A percentile compares a stretch with the other conserved stretches of the same genome.
These are phyloP conservation scores for Lentithecium fluviatile DNA, from an alignment of 495 filamentous ascomycete genomes.

Conservation along the genomic window DNA sequence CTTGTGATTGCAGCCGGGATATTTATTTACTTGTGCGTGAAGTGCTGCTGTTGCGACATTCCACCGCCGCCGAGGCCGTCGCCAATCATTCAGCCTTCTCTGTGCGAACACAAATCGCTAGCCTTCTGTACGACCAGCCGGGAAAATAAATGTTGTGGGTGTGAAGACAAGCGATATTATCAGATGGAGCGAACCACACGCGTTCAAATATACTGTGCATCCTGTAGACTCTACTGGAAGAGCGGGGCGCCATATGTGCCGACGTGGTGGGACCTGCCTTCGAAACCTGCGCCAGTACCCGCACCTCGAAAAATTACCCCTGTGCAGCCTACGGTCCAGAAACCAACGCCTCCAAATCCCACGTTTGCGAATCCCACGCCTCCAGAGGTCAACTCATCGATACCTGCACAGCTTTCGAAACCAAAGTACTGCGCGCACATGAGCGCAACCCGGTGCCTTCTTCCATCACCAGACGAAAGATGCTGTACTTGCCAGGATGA, in stretches of 20 bases:
- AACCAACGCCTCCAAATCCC: neutral
- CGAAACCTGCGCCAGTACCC: no score
- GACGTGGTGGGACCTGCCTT: no score
- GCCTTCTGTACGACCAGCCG: neutral
- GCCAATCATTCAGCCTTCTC: neutral
- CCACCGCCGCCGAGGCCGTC: neutral
- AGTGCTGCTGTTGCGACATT: neutral
- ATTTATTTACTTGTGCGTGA: neutral
- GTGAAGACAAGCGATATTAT: neutral
- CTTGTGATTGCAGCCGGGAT: neutral
- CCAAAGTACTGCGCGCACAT: neutral
- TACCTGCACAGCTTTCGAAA: neutral
- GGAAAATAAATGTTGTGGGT: neutral
- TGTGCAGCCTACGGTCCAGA: no score
- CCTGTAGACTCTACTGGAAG: neutral
- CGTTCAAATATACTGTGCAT: neutral
- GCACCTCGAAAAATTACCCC: no score
- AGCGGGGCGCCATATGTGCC: neutral
- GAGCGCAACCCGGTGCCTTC: neutral
- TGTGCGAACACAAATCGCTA: neutral
- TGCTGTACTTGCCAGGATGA: slow-evolving; percentile 3
- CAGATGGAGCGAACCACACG: neutral
- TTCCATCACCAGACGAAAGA: neutral
- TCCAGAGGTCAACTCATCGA: neutral
- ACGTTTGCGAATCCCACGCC: neutral